Evolutionary conservation across 495 filamentous ascomycete species (phyloP).

Genomic region (Acidomyces sp.): DNA sequence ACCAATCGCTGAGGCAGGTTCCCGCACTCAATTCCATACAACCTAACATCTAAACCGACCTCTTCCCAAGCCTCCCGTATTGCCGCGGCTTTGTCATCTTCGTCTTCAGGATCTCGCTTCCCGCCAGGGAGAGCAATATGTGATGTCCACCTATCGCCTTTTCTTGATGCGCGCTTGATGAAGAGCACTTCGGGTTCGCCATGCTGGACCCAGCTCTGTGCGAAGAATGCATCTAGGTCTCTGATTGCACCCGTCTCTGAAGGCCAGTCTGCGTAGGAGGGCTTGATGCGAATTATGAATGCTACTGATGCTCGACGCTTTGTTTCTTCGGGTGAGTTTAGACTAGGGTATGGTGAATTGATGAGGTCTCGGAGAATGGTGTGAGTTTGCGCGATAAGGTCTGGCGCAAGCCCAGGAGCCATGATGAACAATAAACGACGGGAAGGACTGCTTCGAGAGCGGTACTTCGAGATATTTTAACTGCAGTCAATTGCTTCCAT

Average conservation of each 20-base stretch:
- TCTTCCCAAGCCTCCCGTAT: conserved; percentile 61
- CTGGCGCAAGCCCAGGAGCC: background rate
- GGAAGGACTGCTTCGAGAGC: no score
- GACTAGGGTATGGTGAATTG: conserved; percentile 45
- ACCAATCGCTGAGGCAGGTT: conserved; percentile 62
- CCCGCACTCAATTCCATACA: conserved; percentile 45
- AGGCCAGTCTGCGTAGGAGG: conserved; percentile 46
- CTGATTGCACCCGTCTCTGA: conserved; percentile 26
- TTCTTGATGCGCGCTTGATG: conserved; percentile 60
- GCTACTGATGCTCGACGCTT: conserved; percentile 63
- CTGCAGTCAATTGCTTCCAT: no score
- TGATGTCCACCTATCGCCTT: conserved; percentile 62
- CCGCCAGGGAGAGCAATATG: conserved; percentile 68
- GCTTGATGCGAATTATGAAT: conserved; percentile 55
- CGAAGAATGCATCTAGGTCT: conserved; percentile 49
- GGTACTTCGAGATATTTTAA: no score
- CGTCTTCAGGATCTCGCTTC: conserved; percentile 56
- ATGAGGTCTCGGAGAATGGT: conserved; percentile 38
- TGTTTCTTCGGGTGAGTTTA: conserved; percentile 48
- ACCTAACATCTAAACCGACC: conserved; percentile 51
- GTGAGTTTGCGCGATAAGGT: conserved; percentile 4
- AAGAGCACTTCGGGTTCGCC: conserved; percentile 67
- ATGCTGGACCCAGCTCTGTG: conserved; percentile 54
- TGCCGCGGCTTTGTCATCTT: conserved; percentile 49
- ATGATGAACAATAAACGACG: background rate